Evolutionary conservation across 495 filamentous ascomycete genomes (phyloP).

Genomic region (Hypoxylon cercidicola): DNA sequence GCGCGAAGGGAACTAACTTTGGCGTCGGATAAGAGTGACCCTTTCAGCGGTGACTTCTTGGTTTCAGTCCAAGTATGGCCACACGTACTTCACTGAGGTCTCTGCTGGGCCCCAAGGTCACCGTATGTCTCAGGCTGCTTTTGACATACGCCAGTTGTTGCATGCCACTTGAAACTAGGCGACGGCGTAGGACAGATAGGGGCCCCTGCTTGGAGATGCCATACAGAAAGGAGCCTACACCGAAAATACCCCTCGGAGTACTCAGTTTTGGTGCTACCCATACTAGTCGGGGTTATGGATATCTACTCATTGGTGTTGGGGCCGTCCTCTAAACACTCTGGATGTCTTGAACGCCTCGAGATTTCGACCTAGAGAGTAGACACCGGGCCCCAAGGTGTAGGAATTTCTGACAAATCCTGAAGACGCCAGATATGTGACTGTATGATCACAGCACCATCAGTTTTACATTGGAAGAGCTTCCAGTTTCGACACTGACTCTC

Average conservation of each 20-base stretch:
- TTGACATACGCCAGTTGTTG: slow-evolving; percentile 1
- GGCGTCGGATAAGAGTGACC: slow-evolving; percentile 16
- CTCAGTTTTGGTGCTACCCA: slow-evolving; percentile 2
- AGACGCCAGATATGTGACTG: not conserved
- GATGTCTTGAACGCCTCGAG: slow-evolving; percentile 4
- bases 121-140: not conserved
- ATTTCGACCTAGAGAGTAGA: not conserved
- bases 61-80: slow-evolving; percentile 10
- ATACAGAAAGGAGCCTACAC: not conserved
- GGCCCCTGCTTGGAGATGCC: not conserved
- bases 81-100: slow-evolving; percentile 38
- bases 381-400: not conserved
- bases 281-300: not conserved
- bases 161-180: not conserved
- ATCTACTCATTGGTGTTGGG: slow-evolving; percentile 3
- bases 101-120: slow-evolving; percentile 20
- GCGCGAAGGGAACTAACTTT: not conserved
- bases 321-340: not conserved
- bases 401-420: not conserved
- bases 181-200: not conserved
- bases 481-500: too few species aligned
- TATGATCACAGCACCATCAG: not conserved
- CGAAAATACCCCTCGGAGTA: not conserved
- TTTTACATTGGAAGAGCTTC: too few species aligned
- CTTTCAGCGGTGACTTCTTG: slow-evolving; percentile 22